These are phyloP conservation scores for Aspergillus phoenicis DNA, from an alignment of 2,329 filamentous ascomycete species.

Conservation along the genomic window DNA sequence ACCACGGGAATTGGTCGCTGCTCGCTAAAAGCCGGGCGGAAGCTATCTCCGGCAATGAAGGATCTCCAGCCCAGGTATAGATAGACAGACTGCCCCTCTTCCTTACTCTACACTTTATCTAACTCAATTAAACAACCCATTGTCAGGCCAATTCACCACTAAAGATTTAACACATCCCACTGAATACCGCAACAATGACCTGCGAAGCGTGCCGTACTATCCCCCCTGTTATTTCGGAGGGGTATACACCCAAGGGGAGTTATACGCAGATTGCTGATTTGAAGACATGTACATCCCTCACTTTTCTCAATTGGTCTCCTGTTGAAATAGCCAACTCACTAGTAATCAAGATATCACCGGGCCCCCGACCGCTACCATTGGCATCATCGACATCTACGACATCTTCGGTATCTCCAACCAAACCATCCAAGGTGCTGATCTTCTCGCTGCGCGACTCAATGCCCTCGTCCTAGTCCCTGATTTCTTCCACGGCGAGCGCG, in stretches of 20 bases:
- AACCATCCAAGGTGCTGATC: constrained; percentile 69
- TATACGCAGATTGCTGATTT: constrained; percentile 60
- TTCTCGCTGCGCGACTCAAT: constrained; percentile 42
- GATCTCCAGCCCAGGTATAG: too few species aligned
- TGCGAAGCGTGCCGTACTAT: constrained; percentile 39
- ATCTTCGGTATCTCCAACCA: constrained; percentile 69
- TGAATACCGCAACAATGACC: constrained; percentile 22
- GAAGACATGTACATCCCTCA: constrained; percentile 51
- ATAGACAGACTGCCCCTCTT: neutral
- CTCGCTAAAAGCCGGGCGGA: neutral
- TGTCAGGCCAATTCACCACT: neutral
- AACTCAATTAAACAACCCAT: neutral
- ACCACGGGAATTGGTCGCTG: neutral
- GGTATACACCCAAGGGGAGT: constrained; percentile 58
- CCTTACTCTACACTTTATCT: neutral
- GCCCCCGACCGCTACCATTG: constrained; percentile 56
- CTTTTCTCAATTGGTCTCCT: too few species aligned
- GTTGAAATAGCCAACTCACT: neutral
- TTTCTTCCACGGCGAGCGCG: constrained; percentile 49
- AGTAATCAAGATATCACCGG: constrained; percentile 40
- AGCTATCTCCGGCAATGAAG: neutral
- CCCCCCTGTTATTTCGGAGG: constrained; percentile 58
- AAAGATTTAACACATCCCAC: neutral
- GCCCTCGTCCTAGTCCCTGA: constrained; percentile 48
- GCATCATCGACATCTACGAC: constrained; percentile 65